Evolutionary conservation across 2,329 filamentous ascomycete genomes (phyloP), one percentile per base, ranked within the genome.

Genomic region (Xylaria sp.): DNA sequence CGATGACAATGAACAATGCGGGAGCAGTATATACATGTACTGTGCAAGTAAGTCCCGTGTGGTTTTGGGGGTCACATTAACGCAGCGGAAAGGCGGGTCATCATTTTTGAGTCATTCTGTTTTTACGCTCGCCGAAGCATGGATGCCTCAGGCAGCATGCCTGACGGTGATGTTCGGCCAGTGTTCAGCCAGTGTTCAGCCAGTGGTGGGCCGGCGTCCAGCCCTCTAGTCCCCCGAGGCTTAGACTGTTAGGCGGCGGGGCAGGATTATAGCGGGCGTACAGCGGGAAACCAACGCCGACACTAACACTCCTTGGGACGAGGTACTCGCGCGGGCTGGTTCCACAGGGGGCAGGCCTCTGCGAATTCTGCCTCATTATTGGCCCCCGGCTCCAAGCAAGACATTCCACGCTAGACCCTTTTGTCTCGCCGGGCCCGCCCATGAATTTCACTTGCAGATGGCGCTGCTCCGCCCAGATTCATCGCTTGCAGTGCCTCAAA

Each of bases 401-500:
- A 20, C 36, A 20, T 25, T 51, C n/a, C 1, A 17, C 62, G 49
- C 67, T 70, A 67, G 22, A 3, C 70, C 66, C 29, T 54, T 71
- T 58, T 60, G 38, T 62, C 64, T 68, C 62, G 71, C 71, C 71
- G 71, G 60, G 54, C 45, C 69, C 69, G 49, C 54, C n/a, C 50
- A 47, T 20, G 57, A 64, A 65, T 67, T 65, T 61, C 56, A 63
- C 67, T 53, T 67, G 69, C 67, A 69, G 57, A 69, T 65, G 64
- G 58, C 63, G 47, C 55, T 65, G 72, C 71, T 73, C 61, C 55
- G 56, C 62, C 69, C 66, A 66, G 65, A 69, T 66, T 69, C 69
- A 73, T 72, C 68, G 72, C 74, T 74, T 73, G 74, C 74, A 69
- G 61, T 61, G 65, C 69, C 63, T 68, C 67, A 25, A 61, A 51